Conservation (phyloP, 805 yeast species). For the Saccharomyces jurei region DNA sequence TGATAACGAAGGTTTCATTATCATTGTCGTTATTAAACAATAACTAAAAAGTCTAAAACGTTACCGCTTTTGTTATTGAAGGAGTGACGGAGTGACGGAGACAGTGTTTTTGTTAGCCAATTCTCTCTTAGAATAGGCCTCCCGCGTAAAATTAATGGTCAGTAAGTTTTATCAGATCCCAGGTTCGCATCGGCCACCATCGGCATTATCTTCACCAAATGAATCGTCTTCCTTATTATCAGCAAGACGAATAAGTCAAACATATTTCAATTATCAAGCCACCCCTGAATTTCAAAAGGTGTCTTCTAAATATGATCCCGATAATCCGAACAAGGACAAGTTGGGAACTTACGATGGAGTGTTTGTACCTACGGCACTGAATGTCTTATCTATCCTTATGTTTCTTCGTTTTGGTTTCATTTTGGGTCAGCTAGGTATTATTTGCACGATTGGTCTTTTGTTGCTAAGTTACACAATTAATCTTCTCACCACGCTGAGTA, state of each 20-base stretch:
- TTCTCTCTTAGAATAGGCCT: neutral
- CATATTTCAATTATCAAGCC: conserved; percentile 27
- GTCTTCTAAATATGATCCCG: conserved; percentile 27
- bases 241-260: conserved; percentile 13
- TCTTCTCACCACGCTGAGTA: conserved; percentile 76
- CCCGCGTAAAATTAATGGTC: conserved; percentile 8
- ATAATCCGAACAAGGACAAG: conserved; percentile 37
- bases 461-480: conserved; percentile 72
- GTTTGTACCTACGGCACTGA: conserved; percentile 85
- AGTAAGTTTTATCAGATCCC: conserved; percentile 30
- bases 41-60: neutral
- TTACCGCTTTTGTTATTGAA: neutral
- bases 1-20: neutral
- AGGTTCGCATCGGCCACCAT: conserved; percentile 28
- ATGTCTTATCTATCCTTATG: conserved; percentile 90
- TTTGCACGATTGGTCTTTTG: conserved; percentile 65
- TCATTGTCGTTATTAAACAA: neutral
- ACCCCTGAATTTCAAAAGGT: conserved; percentile 18
- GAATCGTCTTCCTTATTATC: conserved; percentile 23
- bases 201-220: conserved; percentile 5
- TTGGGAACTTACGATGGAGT: conserved; percentile 83
- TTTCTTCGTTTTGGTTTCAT: conserved; percentile 92
- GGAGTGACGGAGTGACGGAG: neutral
- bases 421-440: conserved; percentile 85
- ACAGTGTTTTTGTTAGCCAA: neutral